Base-by-base conservation (phyloP, 1,139 yeast genomes). In the Debaryomyces robertsiae region DNA sequence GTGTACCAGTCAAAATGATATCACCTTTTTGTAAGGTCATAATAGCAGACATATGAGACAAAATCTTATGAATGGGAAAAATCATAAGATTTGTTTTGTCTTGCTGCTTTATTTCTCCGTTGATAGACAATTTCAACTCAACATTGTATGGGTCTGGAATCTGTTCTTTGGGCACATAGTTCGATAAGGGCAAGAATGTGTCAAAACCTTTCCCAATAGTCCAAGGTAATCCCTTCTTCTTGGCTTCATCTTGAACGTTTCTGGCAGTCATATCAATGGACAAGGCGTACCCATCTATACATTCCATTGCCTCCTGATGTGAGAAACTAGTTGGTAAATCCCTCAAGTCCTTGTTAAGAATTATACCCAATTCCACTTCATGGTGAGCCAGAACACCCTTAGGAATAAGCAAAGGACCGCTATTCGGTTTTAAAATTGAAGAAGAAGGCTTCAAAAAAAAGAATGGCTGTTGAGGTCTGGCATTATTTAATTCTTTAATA, bases 171-270 rank as follows among this genome's bases (percentile, higher is more conserved):
- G 91, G 77, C 43, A 93, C 83, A 51, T 81, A 79, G 19, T 70
- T 64, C 6, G 95, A 83, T 16, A 93, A 65, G 1, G 98, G 98
- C 58, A 88, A 73, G 61, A 93, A 93, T 0, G 98, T 93, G 59
- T 93, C 98, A 60, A 90, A 93, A 0, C 98, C 98, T 62, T 93
- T 94, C 29, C 94, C 96, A 52, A 91, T 88, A 4, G 94, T 69
- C 99, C 99, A 93, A 10, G 98, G 98, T 43, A 93, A 74, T 1
- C 98, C 98, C 62, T 89, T 89, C 67, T 77, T 79, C 65, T 93
- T 94, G 38, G 97, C 97, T 57, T 84, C 96, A 55, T 86, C 91
- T 65, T 93, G 99, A 25, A 93, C 95, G 57, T 91, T 90, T 61
- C 98, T 78, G 0, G 96, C 98, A 6, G 98, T 93, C 76, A 93